Percentiles rank a stretch among this genome's conserved stretches.
Evolutionary conservation across 2,329 filamentous ascomycete species (phyloP).

Genomic region (Colletotrichum eleusines): DNA sequence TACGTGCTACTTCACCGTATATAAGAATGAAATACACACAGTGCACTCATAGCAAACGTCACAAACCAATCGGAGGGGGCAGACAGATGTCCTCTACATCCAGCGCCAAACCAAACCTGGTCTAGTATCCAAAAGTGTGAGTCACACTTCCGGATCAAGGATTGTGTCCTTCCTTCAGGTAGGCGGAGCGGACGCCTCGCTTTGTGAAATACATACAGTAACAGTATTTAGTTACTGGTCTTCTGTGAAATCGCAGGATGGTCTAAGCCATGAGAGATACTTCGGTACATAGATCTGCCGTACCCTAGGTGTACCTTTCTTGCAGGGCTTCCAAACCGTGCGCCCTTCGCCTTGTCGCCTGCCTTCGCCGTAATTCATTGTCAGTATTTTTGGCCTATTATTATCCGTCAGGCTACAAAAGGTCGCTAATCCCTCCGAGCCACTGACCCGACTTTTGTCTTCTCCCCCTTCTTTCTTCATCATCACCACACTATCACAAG

Average conservation of each 20-base stretch:
- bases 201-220: slow-evolving; percentile 39
- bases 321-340: slow-evolving; percentile 17
- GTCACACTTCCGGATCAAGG: slow-evolving; percentile 30
- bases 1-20: too few relatives aligned
- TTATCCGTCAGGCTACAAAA: slow-evolving; percentile 39
- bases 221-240: not conserved
- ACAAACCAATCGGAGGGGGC: too few relatives aligned
- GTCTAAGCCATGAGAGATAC: not conserved
- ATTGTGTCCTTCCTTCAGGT: slow-evolving; percentile 3
- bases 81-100: not conserved
- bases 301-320: not conserved
- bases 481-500: slow-evolving; percentile 59
- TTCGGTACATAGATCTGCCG: not conserved
- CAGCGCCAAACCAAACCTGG: not conserved
- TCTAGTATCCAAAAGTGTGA: slow-evolving; percentile 29
- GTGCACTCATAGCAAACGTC: too few relatives aligned
- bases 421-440: slow-evolving; percentile 43
- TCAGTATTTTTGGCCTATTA: slow-evolving; percentile 15
- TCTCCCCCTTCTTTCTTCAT: slow-evolving; percentile 55
- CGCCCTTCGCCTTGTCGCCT: not conserved
- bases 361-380: not conserved
- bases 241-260: not conserved
- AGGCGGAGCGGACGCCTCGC: not conserved
- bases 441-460: slow-evolving; percentile 49
- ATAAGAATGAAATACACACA: too few relatives aligned